These are phyloP conservation scores for Beverwykella pulmonaria DNA, from an alignment of 495 filamentous ascomycete genomes.

Conservation along the genomic window DNA sequence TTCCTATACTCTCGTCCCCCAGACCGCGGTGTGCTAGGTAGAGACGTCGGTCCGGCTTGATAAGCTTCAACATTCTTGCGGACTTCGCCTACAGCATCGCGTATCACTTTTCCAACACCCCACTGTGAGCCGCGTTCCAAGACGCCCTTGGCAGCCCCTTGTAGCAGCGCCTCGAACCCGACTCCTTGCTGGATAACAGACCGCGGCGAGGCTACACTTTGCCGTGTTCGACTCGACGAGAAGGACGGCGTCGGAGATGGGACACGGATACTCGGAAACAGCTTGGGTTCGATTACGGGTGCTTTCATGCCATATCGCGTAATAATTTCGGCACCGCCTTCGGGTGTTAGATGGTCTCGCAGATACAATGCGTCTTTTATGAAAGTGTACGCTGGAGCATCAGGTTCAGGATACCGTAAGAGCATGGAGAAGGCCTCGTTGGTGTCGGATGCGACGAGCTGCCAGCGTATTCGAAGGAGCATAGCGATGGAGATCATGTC, in stretches of 20 bases:
- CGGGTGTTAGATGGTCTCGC: conserved; percentile 69
- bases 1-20: conserved; percentile 37
- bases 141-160: conserved; percentile 82
- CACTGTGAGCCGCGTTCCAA: conserved; percentile 81
- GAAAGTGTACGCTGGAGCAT: conserved; percentile 72
- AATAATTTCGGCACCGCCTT: conserved; percentile 74
- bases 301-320: conserved; percentile 71
- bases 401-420: conserved; percentile 73
- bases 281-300: conserved; percentile 38
- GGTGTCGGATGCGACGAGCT: conserved; percentile 82
- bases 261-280: conserved; percentile 3
- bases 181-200: conserved; percentile 57
- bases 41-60: conserved; percentile 41
- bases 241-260: conserved; percentile 15
- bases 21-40: conserved; percentile 23
- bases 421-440: conserved; percentile 78
- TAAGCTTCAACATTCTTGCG: conserved; percentile 71
- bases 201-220: conserved; percentile 59
- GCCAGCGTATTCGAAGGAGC: conserved; percentile 90
- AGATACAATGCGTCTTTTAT: conserved; percentile 88
- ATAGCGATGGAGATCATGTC: conserved; percentile 91
- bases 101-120: conserved; percentile 86
- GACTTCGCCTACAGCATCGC: conserved; percentile 85
- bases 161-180: conserved; percentile 74
- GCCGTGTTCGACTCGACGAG: conserved; percentile 41